Evolutionary conservation across 371 early-diverging fungal genomes (phyloP).

Genomic region (Blyttiomyces sp.): DNA sequence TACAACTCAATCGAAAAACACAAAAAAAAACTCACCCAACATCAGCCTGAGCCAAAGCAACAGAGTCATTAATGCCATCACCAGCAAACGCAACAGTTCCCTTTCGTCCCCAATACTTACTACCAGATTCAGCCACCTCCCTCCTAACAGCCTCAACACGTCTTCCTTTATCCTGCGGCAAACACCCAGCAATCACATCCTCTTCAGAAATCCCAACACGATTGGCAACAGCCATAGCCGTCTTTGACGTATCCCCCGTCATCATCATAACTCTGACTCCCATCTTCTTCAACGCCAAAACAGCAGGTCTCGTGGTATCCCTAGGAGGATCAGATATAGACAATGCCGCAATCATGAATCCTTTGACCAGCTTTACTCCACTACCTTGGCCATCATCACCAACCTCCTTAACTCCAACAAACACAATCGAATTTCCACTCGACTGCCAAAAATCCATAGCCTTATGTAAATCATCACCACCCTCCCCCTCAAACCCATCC

Average conservation of each 20-base stretch:
- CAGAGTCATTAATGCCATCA: constrained; percentile 94
- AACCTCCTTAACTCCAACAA: constrained; percentile 45
- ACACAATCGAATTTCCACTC: constrained; percentile 61
- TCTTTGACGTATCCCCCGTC: constrained; percentile 85
- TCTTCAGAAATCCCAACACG: constrained; percentile 63
- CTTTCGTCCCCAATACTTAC: background rate
- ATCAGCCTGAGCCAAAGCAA: constrained; percentile 84
- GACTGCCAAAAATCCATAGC: constrained; percentile 51
- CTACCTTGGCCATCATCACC: constrained; percentile 43
- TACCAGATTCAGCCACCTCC: background rate
- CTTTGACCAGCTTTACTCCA: constrained; percentile 53
- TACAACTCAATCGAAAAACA: background rate
- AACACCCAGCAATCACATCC: constrained; percentile 81
- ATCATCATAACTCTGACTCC: constrained; percentile 82
- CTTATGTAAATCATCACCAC: background rate
- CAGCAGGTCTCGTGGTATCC: constrained; percentile 66
- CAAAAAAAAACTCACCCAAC: constrained; percentile 55
- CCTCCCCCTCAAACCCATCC: constrained; percentile 39
- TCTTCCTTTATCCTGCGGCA: constrained; percentile 79
- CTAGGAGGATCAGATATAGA: constrained; percentile 80
- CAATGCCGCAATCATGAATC: no score
- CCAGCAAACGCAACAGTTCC: constrained; percentile 64
- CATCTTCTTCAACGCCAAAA: constrained; percentile 65
- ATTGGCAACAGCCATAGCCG: constrained; percentile 72
- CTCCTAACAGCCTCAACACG: constrained; percentile 41